Conservation (phyloP, 371 early-diverging fungal genomes). For the Zychaea mexicana region DNA sequence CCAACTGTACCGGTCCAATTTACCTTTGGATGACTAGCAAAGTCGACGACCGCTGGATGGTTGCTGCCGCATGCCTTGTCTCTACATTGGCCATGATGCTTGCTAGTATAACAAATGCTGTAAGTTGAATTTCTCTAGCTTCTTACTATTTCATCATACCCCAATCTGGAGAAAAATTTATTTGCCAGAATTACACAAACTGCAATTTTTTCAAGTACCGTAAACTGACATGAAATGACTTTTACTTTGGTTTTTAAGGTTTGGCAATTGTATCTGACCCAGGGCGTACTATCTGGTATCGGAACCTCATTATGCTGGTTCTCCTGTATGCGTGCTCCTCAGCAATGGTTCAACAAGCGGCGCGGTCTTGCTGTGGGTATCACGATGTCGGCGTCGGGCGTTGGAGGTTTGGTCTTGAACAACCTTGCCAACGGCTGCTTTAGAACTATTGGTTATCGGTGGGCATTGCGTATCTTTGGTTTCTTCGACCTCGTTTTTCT, state of each 20-base stretch:
- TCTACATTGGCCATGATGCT: slow-evolving; percentile 48
- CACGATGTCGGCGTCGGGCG: slow-evolving; percentile 57
- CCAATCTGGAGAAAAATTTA: not conserved
- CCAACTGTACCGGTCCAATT: slow-evolving; percentile 37
- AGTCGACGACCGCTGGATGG: slow-evolving; percentile 10
- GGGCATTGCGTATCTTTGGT: slow-evolving; percentile 63
- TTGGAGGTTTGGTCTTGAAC: slow-evolving; percentile 70
- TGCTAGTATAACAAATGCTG: slow-evolving; percentile 20
- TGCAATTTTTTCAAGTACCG: not conserved
- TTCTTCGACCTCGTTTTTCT: slow-evolving; percentile 43
- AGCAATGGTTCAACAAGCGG: slow-evolving; percentile 1
- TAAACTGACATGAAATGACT: not conserved
- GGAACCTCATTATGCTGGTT: slow-evolving; percentile 12
- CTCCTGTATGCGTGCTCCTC: slow-evolving; percentile 12
- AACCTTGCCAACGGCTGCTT: slow-evolving; percentile 57
- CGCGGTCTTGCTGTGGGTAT: slow-evolving; percentile 20
- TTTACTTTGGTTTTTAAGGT: not conserved
- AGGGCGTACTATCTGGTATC: slow-evolving; percentile 23
- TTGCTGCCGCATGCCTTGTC: slow-evolving; percentile 29
- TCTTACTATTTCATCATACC: not conserved
- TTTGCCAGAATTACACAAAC: too few relatives aligned
- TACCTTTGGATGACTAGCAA: slow-evolving; percentile 47
- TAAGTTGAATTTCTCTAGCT: not conserved
- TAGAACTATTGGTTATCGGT: slow-evolving; percentile 51
- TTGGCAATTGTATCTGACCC: slow-evolving; percentile 27